Evolutionary conservation across 768 basidiomycete species (phyloP).

Genomic region (Infundibulicybe gibba): DNA sequence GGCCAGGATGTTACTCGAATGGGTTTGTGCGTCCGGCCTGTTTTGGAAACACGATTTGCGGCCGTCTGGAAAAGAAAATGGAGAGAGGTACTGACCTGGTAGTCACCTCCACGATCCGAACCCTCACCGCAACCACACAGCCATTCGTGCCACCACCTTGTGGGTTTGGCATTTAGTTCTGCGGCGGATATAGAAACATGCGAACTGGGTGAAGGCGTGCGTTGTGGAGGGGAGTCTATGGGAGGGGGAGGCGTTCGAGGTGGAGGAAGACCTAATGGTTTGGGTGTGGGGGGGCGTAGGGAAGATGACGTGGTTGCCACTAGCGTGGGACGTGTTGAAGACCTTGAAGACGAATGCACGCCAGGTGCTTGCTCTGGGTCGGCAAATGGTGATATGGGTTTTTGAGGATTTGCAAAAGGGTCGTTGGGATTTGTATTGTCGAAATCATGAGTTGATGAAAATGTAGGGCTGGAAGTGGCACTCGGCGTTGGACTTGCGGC

Average conservation of each 20-base stretch:
- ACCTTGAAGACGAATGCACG: slow-evolving; percentile 18
- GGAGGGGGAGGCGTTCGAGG: slow-evolving; percentile 55
- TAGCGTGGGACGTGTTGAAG: slow-evolving; percentile 2
- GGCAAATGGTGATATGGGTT: slow-evolving; percentile 47
- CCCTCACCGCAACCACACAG: slow-evolving; percentile 78
- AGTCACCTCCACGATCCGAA: slow-evolving; percentile 66
- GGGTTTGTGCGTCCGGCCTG: slow-evolving; percentile 78
- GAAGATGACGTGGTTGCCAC: slow-evolving; percentile 12
- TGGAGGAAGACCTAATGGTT: slow-evolving; percentile 59
- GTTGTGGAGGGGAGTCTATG: slow-evolving; percentile 32
- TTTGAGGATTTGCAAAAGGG: slow-evolving; percentile 47
- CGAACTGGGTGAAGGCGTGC: slow-evolving; percentile 23
- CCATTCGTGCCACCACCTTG: slow-evolving; percentile 86
- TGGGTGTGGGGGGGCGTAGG: slow-evolving; percentile 39
- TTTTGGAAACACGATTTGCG: slow-evolving; percentile 1
- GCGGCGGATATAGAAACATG: slow-evolving; percentile 14
- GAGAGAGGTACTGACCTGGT: slow-evolving; percentile 47
- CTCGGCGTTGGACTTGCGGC: slow-evolving; percentile 14
- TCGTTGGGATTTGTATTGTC: slow-evolving; percentile 26
- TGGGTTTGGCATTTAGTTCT: slow-evolving; percentile 30
- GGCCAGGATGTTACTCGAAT: slow-evolving; percentile 31
- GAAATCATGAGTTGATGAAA: slow-evolving; percentile 31
- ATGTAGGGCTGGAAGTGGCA: slow-evolving; percentile 22
- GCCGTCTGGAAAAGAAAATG: not conserved
- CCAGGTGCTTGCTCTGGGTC: slow-evolving; percentile 24